Evolutionary conservation across 306 rosid species (phyloP), one percentile per base, ranked within the genome.

Genomic region (Cicer yamashitae): DNA sequence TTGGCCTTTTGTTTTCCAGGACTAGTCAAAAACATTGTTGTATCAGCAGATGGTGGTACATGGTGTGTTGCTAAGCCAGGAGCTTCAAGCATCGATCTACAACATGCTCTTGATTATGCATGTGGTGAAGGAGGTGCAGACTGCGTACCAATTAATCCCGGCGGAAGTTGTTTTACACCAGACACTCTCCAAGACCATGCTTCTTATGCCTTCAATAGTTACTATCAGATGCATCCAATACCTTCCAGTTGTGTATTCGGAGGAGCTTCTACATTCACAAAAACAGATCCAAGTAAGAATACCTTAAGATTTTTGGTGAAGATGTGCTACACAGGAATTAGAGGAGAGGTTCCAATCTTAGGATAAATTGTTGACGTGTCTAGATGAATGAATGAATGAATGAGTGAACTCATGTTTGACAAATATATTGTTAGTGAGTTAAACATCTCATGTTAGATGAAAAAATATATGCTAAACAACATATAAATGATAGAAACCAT

Each of bases 61-160:
- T 94, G 99, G 99, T 94, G 98, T 77, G 75, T 88, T 76, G 97
- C 96, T 67, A 90, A 61, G 70, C 88, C 80, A 68, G 38, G 87
- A 34, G 87, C 96, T 79, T 80, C 97, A 25, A 92, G 88, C 68
- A 87, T 88, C 44, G 91, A 88, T 50, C 76, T 92, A 43, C 99
- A 91, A 84, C 93, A 84, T 63, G 99, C 99, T 73, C 87, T 94
- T 51, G 97, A 91, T 82, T 91, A 94, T 69, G 98, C 97, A 61
- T 94, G 98, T 74, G 97, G 98, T 58, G 82, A 85, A 75, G 96
- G 98, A 52, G 92, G 92, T 51, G 86, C 96, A 69, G 96, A 94
- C 75, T 94, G 98, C 71, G 84, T 93, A 7, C 81, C 86, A 34
- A 7, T 94, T 81, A 96, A 92, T 70, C 10, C 83, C 9, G 91